phyloP scores from a whole-genome alignment of 1,139 yeast genomes.

The Candida sp. region DNA sequence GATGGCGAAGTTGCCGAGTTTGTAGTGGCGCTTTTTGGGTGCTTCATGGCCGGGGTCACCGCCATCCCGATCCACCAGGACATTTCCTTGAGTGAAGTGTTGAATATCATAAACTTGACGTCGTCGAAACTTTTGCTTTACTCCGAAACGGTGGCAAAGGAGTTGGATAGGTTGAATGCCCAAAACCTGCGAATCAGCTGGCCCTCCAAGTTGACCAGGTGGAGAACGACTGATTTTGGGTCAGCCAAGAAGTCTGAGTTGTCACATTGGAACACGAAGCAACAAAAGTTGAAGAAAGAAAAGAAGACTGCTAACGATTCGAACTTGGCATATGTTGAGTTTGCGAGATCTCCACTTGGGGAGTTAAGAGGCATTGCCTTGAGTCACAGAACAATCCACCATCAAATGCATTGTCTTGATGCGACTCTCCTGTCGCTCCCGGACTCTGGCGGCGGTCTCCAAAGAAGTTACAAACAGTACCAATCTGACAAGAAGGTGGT shows the following conservation, averaged over 20 bases:
- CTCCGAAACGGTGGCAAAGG: slow-evolving; percentile 78
- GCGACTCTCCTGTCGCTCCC: slow-evolving; percentile 72
- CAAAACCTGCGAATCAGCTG: slow-evolving; percentile 36
- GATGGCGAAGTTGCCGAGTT: slow-evolving; percentile 87
- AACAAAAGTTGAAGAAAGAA: slow-evolving; percentile 22
- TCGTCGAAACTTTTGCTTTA: slow-evolving; percentile 80
- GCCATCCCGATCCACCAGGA: slow-evolving; percentile 93
- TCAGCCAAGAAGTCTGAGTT: slow-evolving; percentile 52
- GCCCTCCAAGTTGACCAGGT: slow-evolving; percentile 57
- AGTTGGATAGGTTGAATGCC: slow-evolving; percentile 61
- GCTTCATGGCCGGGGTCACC: slow-evolving; percentile 91
- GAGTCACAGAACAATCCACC: slow-evolving; percentile 85
- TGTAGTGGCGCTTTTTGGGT: slow-evolving; percentile 85
- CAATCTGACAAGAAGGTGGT: slow-evolving; percentile 38
- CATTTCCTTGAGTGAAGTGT: slow-evolving; percentile 66
- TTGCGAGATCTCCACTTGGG: slow-evolving; percentile 88
- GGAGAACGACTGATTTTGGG: slow-evolving; percentile 93
- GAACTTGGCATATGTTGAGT: slow-evolving; percentile 93
- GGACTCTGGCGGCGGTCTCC: slow-evolving; percentile 43
- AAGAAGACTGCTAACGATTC: slow-evolving; percentile 39
- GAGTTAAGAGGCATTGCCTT: slow-evolving; percentile 93
- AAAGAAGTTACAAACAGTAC: slow-evolving; percentile 31
- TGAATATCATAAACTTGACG: slow-evolving; percentile 73
- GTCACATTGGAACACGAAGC: slow-evolving; percentile 27
- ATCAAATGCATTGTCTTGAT: slow-evolving; percentile 83